phyloP scores from a whole-genome alignment of 257 asterid genomes.

The Penstemon davidsonii region DNA sequence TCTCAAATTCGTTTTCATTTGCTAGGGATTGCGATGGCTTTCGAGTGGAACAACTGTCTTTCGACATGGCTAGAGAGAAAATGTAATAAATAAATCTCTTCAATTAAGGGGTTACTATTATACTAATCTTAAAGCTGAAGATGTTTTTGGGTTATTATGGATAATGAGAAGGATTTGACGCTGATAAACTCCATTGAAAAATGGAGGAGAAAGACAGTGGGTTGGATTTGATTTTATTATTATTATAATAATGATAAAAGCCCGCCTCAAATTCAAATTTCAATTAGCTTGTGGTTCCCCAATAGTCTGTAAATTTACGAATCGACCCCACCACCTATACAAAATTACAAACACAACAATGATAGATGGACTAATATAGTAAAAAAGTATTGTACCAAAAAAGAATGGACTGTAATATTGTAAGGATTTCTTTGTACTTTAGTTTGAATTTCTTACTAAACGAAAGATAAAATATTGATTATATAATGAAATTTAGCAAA shows the following conservation, averaged over 20 bases:
- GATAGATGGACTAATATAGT: too few relatives aligned
- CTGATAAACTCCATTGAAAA: background rate
- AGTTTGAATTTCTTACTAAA: too few relatives aligned
- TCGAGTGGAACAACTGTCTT: conserved; percentile 23
- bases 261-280: conserved; percentile 54
- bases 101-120: background rate
- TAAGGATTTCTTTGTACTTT: too few relatives aligned
- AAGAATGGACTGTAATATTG: too few relatives aligned
- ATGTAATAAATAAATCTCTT: background rate
- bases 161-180: conserved; percentile 17
- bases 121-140: conserved; percentile 1
- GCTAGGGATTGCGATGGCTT: conserved; percentile 29
- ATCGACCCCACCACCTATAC: conserved; percentile 17
- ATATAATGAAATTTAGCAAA: too few relatives aligned
- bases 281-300: conserved; percentile 20
- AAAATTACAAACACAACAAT: too few relatives aligned
- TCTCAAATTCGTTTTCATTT: conserved; percentile 43
- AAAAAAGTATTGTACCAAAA: too few relatives aligned
- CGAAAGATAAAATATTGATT: too few relatives aligned
- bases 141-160: conserved; percentile 15
- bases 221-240: background rate
- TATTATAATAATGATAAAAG: background rate
- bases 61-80: conserved; percentile 37
- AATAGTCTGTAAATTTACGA: conserved; percentile 13
- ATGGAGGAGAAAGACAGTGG: conserved; percentile 4